A percentile compares a stretch with the other conserved stretches of the same genome.
These are phyloP conservation scores for Imleria badia DNA, from an alignment of 768 basidiomycete genomes.

Conservation along the genomic window DNA sequence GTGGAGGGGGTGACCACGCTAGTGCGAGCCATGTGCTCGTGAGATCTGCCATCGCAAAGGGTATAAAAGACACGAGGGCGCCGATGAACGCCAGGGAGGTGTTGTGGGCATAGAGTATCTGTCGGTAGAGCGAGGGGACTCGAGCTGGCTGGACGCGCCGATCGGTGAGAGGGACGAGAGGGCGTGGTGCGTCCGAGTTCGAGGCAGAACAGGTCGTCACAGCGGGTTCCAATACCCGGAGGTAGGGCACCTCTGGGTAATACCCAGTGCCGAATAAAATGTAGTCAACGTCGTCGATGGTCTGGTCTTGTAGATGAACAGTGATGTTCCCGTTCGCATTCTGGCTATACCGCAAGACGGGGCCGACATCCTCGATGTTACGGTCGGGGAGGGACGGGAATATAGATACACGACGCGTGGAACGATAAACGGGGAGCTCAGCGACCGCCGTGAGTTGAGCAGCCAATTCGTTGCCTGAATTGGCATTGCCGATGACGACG, in stretches of 20 bases:
- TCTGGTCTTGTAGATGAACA: constrained; percentile 37
- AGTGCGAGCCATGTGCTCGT: constrained; percentile 50
- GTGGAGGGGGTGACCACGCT: constrained; percentile 32
- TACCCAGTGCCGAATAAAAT: constrained; percentile 52
- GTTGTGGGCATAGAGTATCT: constrained; percentile 47
- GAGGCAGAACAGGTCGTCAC: background rate
- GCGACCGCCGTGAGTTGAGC: constrained; percentile 43
- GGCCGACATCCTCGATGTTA: constrained; percentile 43
- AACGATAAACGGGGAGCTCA: constrained; percentile 44
- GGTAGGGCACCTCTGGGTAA: constrained; percentile 39
- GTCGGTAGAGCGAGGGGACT: constrained; percentile 44
- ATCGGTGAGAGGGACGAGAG: constrained; percentile 31
- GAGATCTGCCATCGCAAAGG: constrained; percentile 49
- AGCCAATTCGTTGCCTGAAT: constrained; percentile 54
- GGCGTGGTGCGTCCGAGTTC: background rate
- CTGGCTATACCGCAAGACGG: constrained; percentile 36
- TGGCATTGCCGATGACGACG: constrained; percentile 50
- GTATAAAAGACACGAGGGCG: constrained; percentile 42
- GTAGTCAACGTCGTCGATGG: constrained; percentile 40
- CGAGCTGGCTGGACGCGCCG: constrained; percentile 33
- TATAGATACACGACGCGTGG: constrained; percentile 43
- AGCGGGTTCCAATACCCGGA: constrained; percentile 31
- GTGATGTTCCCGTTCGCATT: constrained; percentile 27
- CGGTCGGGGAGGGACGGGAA: constrained; percentile 44
- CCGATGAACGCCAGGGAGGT: constrained; percentile 49